A percentile compares a stretch with the other conserved stretches of the same genome.
phyloP scores from a whole-genome alignment of 2,329 filamentous ascomycete species.

The Tolypocladium pustulatum region DNA sequence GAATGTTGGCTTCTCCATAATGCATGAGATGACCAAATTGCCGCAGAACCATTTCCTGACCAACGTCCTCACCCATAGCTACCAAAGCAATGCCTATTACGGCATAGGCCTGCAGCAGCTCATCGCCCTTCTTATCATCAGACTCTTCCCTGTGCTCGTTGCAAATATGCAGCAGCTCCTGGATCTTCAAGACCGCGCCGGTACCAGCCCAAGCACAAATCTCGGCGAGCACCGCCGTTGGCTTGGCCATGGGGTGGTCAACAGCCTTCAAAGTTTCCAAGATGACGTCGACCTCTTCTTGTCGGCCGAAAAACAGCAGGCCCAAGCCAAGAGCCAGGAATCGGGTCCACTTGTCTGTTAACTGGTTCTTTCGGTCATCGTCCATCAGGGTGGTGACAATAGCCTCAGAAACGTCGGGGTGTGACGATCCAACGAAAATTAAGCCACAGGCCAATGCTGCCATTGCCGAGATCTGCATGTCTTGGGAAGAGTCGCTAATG shows the following conservation, averaged over 20 bases:
- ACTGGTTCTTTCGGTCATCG: conserved; percentile 77
- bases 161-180: conserved; percentile 94
- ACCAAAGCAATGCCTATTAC: conserved; percentile 90
- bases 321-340: conserved; percentile 93
- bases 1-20: conserved; percentile 95
- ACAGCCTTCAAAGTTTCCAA: conserved; percentile 94
- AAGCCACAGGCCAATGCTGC: conserved; percentile 84
- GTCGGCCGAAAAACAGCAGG: conserved; percentile 87
- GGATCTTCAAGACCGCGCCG: conserved; percentile 91
- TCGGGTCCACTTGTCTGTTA: conserved; percentile 97
- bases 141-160: conserved; percentile 94
- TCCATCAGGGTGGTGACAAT: conserved; percentile 90
- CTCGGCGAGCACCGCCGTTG: conserved; percentile 87
- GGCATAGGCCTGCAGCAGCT: conserved; percentile 90
- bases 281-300: conserved; percentile 98
- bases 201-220: conserved; percentile 98
- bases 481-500: conserved; percentile 69
- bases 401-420: conserved; percentile 82
- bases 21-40: conserved; percentile 99
- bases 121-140: conserved; percentile 90
- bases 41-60: conserved; percentile 95
- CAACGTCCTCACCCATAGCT: conserved; percentile 96
- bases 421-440: conserved; percentile 85
- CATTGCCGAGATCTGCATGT: conserved; percentile 96
- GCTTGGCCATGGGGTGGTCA: conserved; percentile 92